These are phyloP conservation scores for Elongisporangium anandrum DNA, from an alignment of 352 stramenopile species.

Conservation along the genomic window DNA sequence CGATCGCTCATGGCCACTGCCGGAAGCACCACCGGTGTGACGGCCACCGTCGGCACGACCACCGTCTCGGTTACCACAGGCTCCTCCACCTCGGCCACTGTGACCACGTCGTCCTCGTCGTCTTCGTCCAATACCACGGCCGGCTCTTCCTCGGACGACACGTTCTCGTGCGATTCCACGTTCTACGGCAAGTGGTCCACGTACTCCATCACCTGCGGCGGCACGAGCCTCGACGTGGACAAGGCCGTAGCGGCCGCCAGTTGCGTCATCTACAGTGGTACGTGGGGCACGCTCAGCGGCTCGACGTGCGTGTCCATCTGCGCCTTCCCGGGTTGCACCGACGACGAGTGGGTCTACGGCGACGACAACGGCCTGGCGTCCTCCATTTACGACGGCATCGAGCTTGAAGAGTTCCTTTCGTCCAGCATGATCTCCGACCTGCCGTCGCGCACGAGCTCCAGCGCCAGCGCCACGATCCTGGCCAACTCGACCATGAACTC, in stretches of 20 bases:
- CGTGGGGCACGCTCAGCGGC: conserved; percentile 32
- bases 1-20: background rate
- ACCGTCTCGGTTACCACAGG: background rate
- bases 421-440: conserved; percentile 37
- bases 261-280: conserved; percentile 81
- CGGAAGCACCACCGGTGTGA: conserved; percentile 4
- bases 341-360: conserved; percentile 57
- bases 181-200: conserved; percentile 80
- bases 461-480: conserved; percentile 36
- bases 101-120: conserved; percentile 6
- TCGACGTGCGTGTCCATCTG: conserved; percentile 77
- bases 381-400: conserved; percentile 50
- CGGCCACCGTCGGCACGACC: conserved; percentile 1
- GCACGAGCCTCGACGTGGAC: conserved; percentile 37
- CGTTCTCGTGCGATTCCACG: conserved; percentile 62
- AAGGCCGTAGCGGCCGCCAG: conserved; percentile 40
- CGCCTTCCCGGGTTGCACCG: conserved; percentile 63
- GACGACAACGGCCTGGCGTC: conserved; percentile 58
- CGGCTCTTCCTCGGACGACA: conserved; percentile 21
- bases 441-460: conserved; percentile 19
- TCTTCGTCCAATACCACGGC: conserved; percentile 5
- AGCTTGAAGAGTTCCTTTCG: conserved; percentile 53
- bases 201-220: conserved; percentile 57
- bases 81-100: conserved; percentile 15
- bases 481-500: conserved; percentile 59